Evolutionary conservation across 495 filamentous ascomycete genomes (phyloP).

Genomic region (Penicillium herquei): DNA sequence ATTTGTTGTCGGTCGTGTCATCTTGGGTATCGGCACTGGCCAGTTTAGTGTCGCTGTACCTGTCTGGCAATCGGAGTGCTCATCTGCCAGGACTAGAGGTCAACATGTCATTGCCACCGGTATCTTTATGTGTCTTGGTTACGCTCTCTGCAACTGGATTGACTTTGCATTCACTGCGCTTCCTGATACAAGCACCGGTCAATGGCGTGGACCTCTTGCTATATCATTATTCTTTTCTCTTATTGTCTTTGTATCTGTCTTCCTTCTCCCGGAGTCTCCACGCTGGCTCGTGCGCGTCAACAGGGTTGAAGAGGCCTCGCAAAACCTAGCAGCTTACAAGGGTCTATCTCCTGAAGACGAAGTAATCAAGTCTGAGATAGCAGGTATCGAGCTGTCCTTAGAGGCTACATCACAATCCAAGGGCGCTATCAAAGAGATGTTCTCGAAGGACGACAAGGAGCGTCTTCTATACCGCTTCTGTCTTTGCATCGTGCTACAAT

Average conservation of each 20-base stretch:
- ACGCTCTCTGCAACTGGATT: conserved; percentile 39
- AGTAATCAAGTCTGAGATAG: conserved; percentile 29
- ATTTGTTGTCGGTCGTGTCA: conserved; percentile 39
- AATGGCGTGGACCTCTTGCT: conserved; percentile 48
- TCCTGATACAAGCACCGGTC: conserved; percentile 29
- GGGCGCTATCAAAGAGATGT: conserved; percentile 16
- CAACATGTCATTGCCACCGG: conserved; percentile 37
- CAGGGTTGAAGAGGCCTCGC: conserved; percentile 50
- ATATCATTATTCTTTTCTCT: conserved; percentile 60
- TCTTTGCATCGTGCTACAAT: conserved; percentile 37
- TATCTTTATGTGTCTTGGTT: conserved; percentile 53
- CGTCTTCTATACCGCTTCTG: conserved; percentile 28
- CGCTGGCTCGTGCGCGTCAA: conserved; percentile 57
- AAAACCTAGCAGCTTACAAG: conserved; percentile 28
- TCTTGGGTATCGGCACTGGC: conserved; percentile 46
- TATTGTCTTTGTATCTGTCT: conserved; percentile 55
- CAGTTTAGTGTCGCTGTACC: conserved; percentile 44
- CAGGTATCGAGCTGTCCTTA: conserved; percentile 34
- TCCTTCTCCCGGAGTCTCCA: conserved; percentile 63
- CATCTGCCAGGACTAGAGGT: conserved; percentile 35
- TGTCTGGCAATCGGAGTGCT: conserved; percentile 50
- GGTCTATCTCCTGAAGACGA: conserved; percentile 20
- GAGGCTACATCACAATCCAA: conserved; percentile 24
- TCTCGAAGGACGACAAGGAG: conserved; percentile 23
- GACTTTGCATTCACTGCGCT: conserved; percentile 43